phyloP scores from a whole-genome alignment of 1,139 yeast genomes.

The Sugiyamaella novakii region DNA sequence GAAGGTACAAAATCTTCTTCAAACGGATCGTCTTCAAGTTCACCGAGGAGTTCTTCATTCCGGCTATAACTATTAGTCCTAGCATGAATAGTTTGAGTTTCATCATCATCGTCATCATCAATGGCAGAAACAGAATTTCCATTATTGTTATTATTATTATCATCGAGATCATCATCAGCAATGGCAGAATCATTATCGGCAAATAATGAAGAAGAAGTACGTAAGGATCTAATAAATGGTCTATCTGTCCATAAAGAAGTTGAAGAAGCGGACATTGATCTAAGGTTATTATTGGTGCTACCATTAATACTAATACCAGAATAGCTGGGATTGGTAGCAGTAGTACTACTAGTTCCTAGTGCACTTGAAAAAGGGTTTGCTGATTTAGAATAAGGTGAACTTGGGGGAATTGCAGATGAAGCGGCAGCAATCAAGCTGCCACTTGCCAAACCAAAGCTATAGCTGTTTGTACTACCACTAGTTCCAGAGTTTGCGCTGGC shows the following conservation, averaged over 20 bases:
- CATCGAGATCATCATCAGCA: conserved; percentile 49
- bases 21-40: conserved; percentile 51
- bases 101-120: conserved; percentile 40
- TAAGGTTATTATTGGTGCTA: conserved; percentile 1
- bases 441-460: conserved; percentile 11
- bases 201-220: conserved; percentile 19
- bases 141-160: conserved; percentile 22
- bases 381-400: conserved; percentile 16
- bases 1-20: conserved; percentile 81
- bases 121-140: conserved; percentile 44
- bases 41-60: conserved; percentile 29
- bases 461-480: background rate
- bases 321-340: conserved; percentile 10
- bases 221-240: conserved; percentile 16
- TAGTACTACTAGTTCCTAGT: conserved; percentile 1
- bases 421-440: conserved; percentile 17
- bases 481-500: background rate
- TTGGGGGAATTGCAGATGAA: conserved; percentile 14
- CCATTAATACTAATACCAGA: conserved; percentile 1
- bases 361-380: conserved; percentile 15
- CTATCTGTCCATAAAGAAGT: conserved; percentile 22
- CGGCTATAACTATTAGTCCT: conserved; percentile 5
- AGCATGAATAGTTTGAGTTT: conserved; percentile 17
- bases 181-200: conserved; percentile 47
- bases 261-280: conserved; percentile 25